Evolutionary conservation across 805 yeast species (phyloP).

Genomic region (Suhomyces faveliae): DNA sequence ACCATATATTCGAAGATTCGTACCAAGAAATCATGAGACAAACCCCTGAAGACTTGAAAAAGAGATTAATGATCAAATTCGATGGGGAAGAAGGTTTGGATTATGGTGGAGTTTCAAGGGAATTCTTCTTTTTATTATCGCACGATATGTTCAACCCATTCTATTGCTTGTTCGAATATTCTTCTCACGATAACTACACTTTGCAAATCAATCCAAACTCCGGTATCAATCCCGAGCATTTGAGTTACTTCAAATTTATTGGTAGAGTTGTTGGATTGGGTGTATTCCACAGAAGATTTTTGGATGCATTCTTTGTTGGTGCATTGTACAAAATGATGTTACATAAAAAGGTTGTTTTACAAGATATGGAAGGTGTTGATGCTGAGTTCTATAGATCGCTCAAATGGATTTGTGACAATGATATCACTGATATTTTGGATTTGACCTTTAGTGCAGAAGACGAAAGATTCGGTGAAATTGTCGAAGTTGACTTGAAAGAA

Average conservation of each 20-base stretch:
- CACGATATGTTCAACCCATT: slow-evolving; percentile 99
- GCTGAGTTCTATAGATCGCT: slow-evolving; percentile 93
- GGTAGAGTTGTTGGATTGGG: slow-evolving; percentile 98
- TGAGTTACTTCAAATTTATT: slow-evolving; percentile 95
- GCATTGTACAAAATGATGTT: slow-evolving; percentile 98
- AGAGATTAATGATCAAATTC: slow-evolving; percentile 95
- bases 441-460: slow-evolving; percentile 87
- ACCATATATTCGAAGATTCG: slow-evolving; percentile 94
- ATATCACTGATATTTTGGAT: slow-evolving; percentile 78
- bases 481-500: slow-evolving; percentile 85
- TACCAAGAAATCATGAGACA: slow-evolving; percentile 99
- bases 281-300: slow-evolving; percentile 95
- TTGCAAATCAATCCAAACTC: slow-evolving; percentile 97
- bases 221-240: slow-evolving; percentile 95
- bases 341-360: slow-evolving; percentile 88
- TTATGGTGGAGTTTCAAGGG: slow-evolving; percentile 99
- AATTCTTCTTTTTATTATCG: slow-evolving; percentile 91
- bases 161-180: slow-evolving; percentile 94
- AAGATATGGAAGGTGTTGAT: slow-evolving; percentile 98
- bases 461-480: slow-evolving; percentile 92
- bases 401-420: slow-evolving; percentile 95
- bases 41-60: slow-evolving; percentile 96
- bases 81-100: slow-evolving; percentile 99
- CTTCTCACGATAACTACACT: slow-evolving; percentile 97
- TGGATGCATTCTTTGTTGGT: slow-evolving; percentile 98